Percentiles rank a stretch among this genome's conserved stretches.
Conservation (phyloP, 2,329 filamentous ascomycete genomes). For the Microsporum ferrugineum region DNA sequence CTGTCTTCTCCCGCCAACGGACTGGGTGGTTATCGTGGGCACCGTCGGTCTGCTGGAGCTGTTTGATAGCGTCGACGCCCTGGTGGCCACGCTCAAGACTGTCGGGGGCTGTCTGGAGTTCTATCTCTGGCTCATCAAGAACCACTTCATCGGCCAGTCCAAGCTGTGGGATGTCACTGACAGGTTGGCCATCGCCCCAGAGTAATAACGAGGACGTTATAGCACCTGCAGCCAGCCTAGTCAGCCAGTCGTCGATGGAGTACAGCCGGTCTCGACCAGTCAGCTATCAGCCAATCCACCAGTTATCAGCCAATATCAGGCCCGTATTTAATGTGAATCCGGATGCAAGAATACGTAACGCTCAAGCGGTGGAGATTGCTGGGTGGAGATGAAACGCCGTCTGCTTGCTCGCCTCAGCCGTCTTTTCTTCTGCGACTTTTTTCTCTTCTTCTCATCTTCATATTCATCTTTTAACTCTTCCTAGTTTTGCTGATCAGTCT, state of each 20-base stretch:
- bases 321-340: no score
- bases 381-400: not conserved
- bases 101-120: constrained; percentile 7
- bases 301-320: no score
- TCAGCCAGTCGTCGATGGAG: no score
- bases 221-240: no score
- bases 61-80: constrained; percentile 7
- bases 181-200: no score
- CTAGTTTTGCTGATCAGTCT: not conserved
- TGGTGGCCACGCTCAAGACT: constrained; percentile 5
- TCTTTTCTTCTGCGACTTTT: not conserved
- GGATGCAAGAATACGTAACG: not conserved
- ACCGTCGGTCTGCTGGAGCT: constrained; percentile 8
- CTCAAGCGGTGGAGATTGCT: not conserved
- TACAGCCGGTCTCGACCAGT: not conserved
- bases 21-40: constrained; percentile 17
- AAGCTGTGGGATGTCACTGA: constrained; percentile 3
- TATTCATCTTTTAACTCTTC: not conserved
- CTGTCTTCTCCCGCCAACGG: constrained; percentile 14
- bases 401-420: not conserved
- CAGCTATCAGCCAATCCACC: not conserved
- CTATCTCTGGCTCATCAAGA: constrained; percentile 8
- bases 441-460: not conserved
- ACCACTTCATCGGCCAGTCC: not conserved
- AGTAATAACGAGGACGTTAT: no score